phyloP scores from a whole-genome alignment of 306 rosid species.

The Quercus berberidifolia region DNA sequence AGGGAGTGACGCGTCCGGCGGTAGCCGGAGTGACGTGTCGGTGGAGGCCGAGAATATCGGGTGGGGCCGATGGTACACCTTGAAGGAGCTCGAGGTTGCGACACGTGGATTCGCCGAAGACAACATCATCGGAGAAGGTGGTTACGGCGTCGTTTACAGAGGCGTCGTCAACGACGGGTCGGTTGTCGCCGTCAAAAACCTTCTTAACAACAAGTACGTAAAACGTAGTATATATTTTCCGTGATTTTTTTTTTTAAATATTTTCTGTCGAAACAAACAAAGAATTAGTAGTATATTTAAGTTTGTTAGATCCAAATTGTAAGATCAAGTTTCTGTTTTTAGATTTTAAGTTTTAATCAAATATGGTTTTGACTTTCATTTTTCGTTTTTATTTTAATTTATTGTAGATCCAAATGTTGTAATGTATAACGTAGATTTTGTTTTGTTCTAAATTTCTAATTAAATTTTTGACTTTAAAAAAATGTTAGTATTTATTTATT shows the following conservation, averaged over 20 bases:
- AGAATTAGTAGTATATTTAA: no score
- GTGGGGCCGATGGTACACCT: slow-evolving; percentile 92
- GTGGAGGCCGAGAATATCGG: slow-evolving; percentile 64
- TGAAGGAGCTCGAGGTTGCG: slow-evolving; percentile 70
- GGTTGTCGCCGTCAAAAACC: slow-evolving; percentile 89
- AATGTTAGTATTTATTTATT: background rate
- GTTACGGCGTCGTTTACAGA: slow-evolving; percentile 83
- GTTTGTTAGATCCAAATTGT: background rate
- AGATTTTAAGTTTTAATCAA: background rate
- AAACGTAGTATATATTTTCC: slow-evolving; percentile 2
- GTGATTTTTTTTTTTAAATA: no score
- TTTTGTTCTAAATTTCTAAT: background rate
- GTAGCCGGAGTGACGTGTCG: slow-evolving; percentile 39
- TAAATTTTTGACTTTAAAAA: background rate
- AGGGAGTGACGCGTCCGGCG: slow-evolving; percentile 49
- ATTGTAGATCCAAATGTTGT: background rate
- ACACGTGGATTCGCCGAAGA: slow-evolving; percentile 62
- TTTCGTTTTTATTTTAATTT: background rate
- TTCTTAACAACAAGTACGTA: slow-evolving; percentile 88
- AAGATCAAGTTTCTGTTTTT: background rate
- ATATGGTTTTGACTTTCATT: background rate
- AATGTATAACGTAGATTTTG: background rate
- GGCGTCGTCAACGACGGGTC: slow-evolving; percentile 71
- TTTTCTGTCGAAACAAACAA: no score
- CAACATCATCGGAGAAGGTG: slow-evolving; percentile 97